Base-by-base conservation (phyloP, 176 grass and related monocot species). In the Bromus sterilis region DNA sequence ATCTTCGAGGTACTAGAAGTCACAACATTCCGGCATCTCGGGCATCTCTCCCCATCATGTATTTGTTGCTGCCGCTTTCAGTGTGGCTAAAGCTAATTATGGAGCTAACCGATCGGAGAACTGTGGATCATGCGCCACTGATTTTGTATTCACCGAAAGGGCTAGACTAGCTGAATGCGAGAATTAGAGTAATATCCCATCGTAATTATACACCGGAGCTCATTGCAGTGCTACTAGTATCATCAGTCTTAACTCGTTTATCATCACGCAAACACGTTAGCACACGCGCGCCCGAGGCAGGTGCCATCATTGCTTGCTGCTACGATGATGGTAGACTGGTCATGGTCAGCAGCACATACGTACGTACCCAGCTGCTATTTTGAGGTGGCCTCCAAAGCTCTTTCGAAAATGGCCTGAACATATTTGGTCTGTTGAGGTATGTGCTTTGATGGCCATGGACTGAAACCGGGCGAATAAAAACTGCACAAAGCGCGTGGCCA, bases 181-280 rank as follows among this genome's bases (percentile, higher is more conserved):
- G 13, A 36, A 18, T 34, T 39, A 39, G 57, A 58, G 10, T 15
- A 26, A 18, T 25, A 40, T 7, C 23, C 23, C 55, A 4, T n/a
- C 20, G 34, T 41, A 41, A 77, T 39, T 57, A 39, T 58, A 24
- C 15, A 25, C 24, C 15, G 8, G 8, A n/a, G 23, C 75, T 25
- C 15, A 1, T 18, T 29, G 36, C 43, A n/a, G 11, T 14, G 2
- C 11, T 33, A 24, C 21, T 15, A 36, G 3, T 56, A 36, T 66
- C 62, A 66, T 35, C 23, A 41, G 66, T 6, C 37, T 9, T n/a
- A n/a, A n/a, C n/a, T n/a, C n/a, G n/a, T 7, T 31, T 21, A 20
- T 68, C 70, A 86, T 81, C 64, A 87, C 78, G 40, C 83, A 48
- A 77, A 56, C 83, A 85, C 75, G 48, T 21, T 53, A 15, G 65